These are phyloP conservation scores for Fusarium sp. DNA, from an alignment of 2,329 filamentous ascomycete genomes.

Conservation along the genomic window DNA sequence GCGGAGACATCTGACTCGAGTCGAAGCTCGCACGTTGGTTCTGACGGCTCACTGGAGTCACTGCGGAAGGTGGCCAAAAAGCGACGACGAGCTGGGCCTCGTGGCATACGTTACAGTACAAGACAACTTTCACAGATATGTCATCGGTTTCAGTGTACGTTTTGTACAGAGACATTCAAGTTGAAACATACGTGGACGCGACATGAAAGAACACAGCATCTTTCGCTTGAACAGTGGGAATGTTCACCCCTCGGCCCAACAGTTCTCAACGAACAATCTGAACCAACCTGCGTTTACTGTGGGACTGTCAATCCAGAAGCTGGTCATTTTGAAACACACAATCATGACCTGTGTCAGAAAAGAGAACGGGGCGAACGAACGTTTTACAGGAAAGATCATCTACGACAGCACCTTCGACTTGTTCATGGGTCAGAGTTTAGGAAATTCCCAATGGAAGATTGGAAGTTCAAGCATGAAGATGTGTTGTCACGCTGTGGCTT, in stretches of 20 bases:
- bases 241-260: constrained; percentile 54
- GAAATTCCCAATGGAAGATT: constrained; percentile 58
- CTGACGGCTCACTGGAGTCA: not conserved
- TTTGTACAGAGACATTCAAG: constrained; percentile 60
- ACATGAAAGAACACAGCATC: constrained; percentile 62
- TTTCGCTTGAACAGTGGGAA: constrained; percentile 60
- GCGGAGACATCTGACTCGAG: constrained; percentile 13
- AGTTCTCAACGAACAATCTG: constrained; percentile 55
- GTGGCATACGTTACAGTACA: accelerated
- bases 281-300: constrained; percentile 53
- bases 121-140: not conserved
- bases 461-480: constrained; percentile 52
- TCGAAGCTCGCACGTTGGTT: not conserved
- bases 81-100: not conserved
- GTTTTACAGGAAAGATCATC: constrained; percentile 58
- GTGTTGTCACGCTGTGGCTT: constrained; percentile 58
- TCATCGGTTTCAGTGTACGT: constrained; percentile 55
- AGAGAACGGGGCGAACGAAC: constrained; percentile 50
- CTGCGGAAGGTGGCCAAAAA: not conserved
- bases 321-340: constrained; percentile 53
- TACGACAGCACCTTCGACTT: constrained; percentile 57
- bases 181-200: constrained; percentile 61
- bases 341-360: constrained; percentile 60
- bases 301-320: constrained; percentile 47
- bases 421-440: constrained; percentile 56